phyloP scores from a whole-genome alignment of 1,284 basidiomycete genomes.

The Microbotryomycetes sp. region DNA sequence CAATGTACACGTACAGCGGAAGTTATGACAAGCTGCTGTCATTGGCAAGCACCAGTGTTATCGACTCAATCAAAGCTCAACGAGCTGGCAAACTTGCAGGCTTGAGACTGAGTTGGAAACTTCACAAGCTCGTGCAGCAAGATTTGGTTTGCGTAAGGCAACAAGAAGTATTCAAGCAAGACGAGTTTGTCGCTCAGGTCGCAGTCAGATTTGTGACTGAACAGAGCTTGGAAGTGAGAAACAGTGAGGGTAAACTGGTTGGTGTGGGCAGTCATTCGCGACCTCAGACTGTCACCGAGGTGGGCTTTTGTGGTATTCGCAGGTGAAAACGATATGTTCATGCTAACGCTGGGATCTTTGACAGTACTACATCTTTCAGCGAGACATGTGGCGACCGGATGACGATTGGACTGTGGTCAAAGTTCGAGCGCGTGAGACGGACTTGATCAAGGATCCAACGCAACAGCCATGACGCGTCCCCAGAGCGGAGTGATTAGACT shows the following conservation, averaged over 20 bases:
- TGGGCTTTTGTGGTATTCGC: too few species aligned
- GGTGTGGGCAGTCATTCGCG: constrained; percentile 18
- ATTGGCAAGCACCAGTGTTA: constrained; percentile 14
- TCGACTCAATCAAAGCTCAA: constrained; percentile 26
- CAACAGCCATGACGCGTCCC: not conserved
- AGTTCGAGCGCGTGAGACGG: constrained; percentile 25
- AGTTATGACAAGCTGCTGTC: constrained; percentile 19
- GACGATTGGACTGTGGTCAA: constrained; percentile 29
- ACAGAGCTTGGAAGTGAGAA: constrained; percentile 27
- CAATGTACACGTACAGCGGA: constrained; percentile 10
- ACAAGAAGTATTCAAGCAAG: constrained; percentile 30
- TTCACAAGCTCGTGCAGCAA: constrained; percentile 24
- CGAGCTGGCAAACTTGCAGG: constrained; percentile 21
- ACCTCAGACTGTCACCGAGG: constrained; percentile 25
- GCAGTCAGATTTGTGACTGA: constrained; percentile 25
- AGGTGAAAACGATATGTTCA: too few species aligned
- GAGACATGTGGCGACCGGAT: constrained; percentile 31
- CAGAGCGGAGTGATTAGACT: not conserved
- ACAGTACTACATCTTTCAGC: constrained; percentile 30
- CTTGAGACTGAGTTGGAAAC: constrained; percentile 27
- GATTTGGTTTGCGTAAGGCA: constrained; percentile 21
- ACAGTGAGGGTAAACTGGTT: constrained; percentile 13
- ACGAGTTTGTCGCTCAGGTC: constrained; percentile 24
- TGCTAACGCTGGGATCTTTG: too few species aligned
- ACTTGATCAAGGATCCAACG: constrained; percentile 26